Conservation (phyloP, 2,329 filamentous ascomycete species). For the Cladosporium sp. region DNA sequence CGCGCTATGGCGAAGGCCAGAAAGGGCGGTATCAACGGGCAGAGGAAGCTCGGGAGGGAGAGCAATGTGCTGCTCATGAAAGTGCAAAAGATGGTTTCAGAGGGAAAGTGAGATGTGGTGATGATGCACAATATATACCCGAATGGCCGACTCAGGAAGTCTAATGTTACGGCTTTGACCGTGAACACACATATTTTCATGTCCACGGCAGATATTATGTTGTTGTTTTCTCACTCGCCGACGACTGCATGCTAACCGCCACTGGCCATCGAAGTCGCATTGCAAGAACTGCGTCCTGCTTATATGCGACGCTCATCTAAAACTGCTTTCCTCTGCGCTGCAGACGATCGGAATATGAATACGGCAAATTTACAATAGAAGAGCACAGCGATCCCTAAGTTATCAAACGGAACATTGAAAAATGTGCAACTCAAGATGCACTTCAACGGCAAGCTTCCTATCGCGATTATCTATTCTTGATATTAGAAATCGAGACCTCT, state of each 20-base stretch:
- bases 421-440: not conserved
- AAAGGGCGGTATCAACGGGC: constrained; percentile 64
- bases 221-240: not conserved
- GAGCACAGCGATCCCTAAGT: not conserved
- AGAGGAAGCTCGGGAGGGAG: constrained; percentile 79
- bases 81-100: constrained; percentile 69
- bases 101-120: constrained; percentile 13
- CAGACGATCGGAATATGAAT: not conserved
- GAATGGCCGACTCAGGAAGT: not conserved
- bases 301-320: not conserved
- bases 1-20: constrained; percentile 63
- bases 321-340: not conserved
- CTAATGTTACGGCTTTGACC: not conserved
- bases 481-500: not conserved
- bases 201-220: no score
- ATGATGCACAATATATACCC: constrained; percentile 7
- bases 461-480: not conserved
- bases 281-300: not conserved
- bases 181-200: not conserved
- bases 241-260: not conserved
- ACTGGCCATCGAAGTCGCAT: no score
- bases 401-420: not conserved
- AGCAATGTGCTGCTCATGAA: constrained; percentile 75
- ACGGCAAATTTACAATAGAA: not conserved
- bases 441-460: not conserved